phyloP scores from a whole-genome alignment of 116 monocot genomes.

The Papilionanthe hybrid region DNA sequence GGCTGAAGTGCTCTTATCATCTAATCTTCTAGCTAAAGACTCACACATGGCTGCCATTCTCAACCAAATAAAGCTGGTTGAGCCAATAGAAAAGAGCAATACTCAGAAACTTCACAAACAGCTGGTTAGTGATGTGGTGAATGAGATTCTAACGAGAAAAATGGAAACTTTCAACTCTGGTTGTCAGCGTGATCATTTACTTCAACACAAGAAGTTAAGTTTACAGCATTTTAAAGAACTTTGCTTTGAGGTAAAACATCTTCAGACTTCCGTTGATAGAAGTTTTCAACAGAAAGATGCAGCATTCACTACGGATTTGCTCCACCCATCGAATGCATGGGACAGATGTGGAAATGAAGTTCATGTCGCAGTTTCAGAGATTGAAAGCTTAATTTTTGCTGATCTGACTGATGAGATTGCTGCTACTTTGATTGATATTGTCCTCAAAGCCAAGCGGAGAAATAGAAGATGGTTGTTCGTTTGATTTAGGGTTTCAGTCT shows the following conservation, averaged over 20 bases:
- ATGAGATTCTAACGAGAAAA: constrained; percentile 59
- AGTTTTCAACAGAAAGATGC: constrained; percentile 10
- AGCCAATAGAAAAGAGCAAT: constrained; percentile 3
- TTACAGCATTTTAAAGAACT: constrained; percentile 15
- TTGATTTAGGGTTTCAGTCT: neutral
- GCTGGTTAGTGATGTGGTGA: constrained; percentile 73
- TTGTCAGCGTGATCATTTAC: neutral
- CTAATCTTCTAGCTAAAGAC: constrained; percentile 66
- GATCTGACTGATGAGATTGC: constrained; percentile 64
- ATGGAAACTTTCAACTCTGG: constrained; percentile 5
- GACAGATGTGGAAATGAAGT: constrained; percentile 28
- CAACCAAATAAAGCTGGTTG: constrained; percentile 52
- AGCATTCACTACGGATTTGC: constrained; percentile 29
- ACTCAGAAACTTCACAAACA: constrained; percentile 47
- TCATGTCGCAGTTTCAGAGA: constrained; percentile 40
- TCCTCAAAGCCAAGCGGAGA: neutral
- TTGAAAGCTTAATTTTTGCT: constrained; percentile 71
- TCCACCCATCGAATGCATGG: constrained; percentile 39
- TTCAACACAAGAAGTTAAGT: constrained; percentile 10
- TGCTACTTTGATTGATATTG: neutral
- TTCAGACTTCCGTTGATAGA: constrained; percentile 9
- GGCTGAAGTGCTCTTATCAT: constrained; percentile 75
- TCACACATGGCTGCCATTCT: constrained; percentile 67
- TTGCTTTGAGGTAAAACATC: constrained; percentile 16
- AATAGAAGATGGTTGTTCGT: neutral